A percentile compares a stretch with the other conserved stretches of the same genome.
These are phyloP conservation scores for Scenedesmus sp. DNA, from an alignment of 163 green algal genomes.

Conservation along the genomic window DNA sequence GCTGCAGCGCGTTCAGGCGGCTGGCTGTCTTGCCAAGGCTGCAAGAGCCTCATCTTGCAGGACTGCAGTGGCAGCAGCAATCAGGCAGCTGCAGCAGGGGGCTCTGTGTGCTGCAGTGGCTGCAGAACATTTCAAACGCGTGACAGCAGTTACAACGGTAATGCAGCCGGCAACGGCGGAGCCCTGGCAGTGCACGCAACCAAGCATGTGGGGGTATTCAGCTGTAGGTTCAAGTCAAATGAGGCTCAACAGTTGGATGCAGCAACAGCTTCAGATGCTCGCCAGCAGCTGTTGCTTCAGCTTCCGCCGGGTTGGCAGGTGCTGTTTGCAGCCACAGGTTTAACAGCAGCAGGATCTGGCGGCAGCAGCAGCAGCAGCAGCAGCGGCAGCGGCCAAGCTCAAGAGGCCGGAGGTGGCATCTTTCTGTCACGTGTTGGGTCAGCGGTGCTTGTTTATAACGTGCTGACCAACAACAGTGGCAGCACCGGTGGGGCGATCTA, in stretches of 20 bases:
- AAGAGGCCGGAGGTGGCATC: neutral
- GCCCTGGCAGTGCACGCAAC: constrained; percentile 14
- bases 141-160: neutral
- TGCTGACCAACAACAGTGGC: neutral
- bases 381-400: too few species aligned
- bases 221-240: neutral
- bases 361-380: neutral
- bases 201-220: neutral
- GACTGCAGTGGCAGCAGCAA: neutral
- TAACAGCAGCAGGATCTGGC: neutral
- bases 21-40: neutral
- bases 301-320: constrained; percentile 6
- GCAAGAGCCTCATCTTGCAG: neutral
- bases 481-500: neutral
- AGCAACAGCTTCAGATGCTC: neutral
- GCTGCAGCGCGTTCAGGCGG: neutral
- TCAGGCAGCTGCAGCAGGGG: neutral
- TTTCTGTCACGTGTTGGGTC: neutral
- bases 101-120: neutral
- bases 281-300: neutral
- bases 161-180: neutral
- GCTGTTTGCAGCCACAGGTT: neutral
- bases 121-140: neutral
- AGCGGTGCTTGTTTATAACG: neutral
- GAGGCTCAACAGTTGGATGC: too few species aligned